Percentiles rank a stretch among this genome's conserved stretches.
Evolutionary conservation across 2,329 filamentous ascomycete genomes (phyloP).

Genomic region (Sphaceloma murrayae): DNA sequence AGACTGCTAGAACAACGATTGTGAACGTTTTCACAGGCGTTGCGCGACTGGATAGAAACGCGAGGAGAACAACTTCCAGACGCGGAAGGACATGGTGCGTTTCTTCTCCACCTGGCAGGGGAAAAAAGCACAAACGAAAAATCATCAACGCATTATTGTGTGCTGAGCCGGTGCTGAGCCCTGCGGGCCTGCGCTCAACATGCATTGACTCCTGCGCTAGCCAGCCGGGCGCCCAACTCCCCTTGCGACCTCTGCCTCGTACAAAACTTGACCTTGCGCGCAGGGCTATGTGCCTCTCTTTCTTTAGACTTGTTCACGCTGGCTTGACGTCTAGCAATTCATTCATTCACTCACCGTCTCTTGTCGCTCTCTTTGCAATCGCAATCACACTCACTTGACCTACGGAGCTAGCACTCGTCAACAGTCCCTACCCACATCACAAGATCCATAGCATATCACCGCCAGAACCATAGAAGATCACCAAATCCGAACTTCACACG

Average conservation of each 20-base stretch:
- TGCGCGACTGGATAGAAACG: slow-evolving; percentile 1
- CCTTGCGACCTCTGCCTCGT: slow-evolving; percentile 11
- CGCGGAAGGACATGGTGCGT: slow-evolving; percentile 13
- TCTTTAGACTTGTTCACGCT: slow-evolving; percentile 11
- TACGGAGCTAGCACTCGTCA: not conserved
- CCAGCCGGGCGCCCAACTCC: not conserved
- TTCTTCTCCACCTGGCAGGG: slow-evolving; percentile 10
- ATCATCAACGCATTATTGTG: too few relatives aligned
- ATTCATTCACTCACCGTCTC: slow-evolving; percentile 3
- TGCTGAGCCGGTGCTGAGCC: slow-evolving; percentile 6
- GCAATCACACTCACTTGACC: slow-evolving; percentile 2
- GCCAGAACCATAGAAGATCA: too few relatives aligned
- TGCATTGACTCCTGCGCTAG: slow-evolving; percentile 14
- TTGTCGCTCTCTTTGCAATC: slow-evolving; percentile 15
- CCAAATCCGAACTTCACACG: too few relatives aligned
- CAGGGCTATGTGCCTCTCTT: slow-evolving; percentile 4
- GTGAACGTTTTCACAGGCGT: slow-evolving; percentile 1
- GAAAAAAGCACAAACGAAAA: slow-evolving; percentile 14
- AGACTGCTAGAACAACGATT: not conserved
- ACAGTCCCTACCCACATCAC: slow-evolving; percentile 2
- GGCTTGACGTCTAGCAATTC: slow-evolving; percentile 17
- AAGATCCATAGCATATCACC: too few relatives aligned
- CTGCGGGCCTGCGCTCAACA: too few relatives aligned
- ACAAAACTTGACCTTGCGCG: slow-evolving; percentile 13
- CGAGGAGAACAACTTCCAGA: slow-evolving; percentile 4